phyloP scores from a whole-genome alignment of 1,284 basidiomycete species.

The Bondarzewia mesenterica region DNA sequence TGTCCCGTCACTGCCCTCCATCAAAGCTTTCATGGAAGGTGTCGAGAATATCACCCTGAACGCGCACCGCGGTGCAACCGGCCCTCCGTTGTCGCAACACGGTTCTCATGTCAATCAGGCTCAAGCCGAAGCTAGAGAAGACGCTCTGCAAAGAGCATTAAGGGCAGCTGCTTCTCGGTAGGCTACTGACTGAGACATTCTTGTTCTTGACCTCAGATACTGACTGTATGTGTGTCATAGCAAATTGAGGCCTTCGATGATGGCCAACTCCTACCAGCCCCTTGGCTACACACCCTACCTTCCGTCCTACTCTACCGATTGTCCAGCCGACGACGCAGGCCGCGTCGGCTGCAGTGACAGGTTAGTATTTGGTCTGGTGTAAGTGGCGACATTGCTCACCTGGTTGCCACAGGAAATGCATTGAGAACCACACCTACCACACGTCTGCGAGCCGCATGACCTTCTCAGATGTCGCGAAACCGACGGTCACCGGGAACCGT shows the following conservation, averaged over 20 bases:
- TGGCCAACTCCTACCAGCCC: background rate
- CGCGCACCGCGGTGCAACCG: too few species aligned
- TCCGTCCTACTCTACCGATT: background rate
- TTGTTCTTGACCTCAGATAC: background rate
- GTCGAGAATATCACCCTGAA: too few species aligned
- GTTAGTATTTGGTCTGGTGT: background rate
- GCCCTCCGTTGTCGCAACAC: background rate
- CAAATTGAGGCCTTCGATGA: background rate
- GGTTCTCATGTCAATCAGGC: background rate
- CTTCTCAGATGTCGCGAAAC: too few species aligned
- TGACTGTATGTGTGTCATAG: background rate
- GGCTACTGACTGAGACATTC: background rate
- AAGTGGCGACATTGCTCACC: background rate
- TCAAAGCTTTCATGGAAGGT: too few species aligned
- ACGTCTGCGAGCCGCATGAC: too few species aligned
- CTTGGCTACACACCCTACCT: background rate
- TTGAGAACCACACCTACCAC: background rate
- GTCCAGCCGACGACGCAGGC: background rate
- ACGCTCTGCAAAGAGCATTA: conserved; percentile 9
- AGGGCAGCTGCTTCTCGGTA: conserved; percentile 6
- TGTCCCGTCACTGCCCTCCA: too few species aligned
- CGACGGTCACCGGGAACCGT: too few species aligned
- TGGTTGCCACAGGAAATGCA: background rate
- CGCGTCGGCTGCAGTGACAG: background rate
- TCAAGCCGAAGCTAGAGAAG: conserved; percentile 9